These are phyloP conservation scores for Cocos nucifera DNA, from an alignment of 176 grass and related monocot species.

Conservation along the genomic window DNA sequence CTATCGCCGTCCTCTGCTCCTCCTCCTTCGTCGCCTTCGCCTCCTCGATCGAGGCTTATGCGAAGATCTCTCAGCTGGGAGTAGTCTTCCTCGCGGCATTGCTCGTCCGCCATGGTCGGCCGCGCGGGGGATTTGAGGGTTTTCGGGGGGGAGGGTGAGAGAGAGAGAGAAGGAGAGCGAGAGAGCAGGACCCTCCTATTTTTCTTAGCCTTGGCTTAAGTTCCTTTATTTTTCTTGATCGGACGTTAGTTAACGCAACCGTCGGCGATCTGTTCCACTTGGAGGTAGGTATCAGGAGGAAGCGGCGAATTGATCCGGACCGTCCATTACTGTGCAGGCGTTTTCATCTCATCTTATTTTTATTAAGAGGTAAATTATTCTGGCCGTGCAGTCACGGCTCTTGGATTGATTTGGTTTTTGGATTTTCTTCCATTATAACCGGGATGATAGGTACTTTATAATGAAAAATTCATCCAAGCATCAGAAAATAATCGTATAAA, in stretches of 20 bases:
- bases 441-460: too few species aligned
- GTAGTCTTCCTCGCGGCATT: conserved; percentile 21
- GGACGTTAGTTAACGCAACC: conserved; percentile 15
- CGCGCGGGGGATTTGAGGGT: neutral
- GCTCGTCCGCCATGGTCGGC: conserved; percentile 11
- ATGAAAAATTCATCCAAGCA: too few species aligned
- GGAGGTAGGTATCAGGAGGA: neutral
- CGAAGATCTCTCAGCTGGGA: conserved; percentile 26
- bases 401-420: too few species aligned
- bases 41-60: conserved; percentile 18
- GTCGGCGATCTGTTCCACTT: neutral
- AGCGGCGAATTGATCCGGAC: neutral
- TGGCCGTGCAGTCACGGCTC: too few species aligned
- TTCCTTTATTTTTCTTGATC: neutral
- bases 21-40: neutral
- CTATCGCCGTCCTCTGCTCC: neutral
- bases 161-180: neutral
- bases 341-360: too few species aligned
- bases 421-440: too few species aligned
- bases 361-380: too few species aligned
- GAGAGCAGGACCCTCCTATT: conserved; percentile 1
- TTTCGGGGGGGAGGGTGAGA: too few species aligned
- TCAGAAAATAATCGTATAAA: too few species aligned
- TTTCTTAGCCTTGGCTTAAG: neutral
- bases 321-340: neutral